Base-by-base conservation (phyloP, 2,329 filamentous ascomycete genomes). In the Fusarium cyanostomum region DNA sequence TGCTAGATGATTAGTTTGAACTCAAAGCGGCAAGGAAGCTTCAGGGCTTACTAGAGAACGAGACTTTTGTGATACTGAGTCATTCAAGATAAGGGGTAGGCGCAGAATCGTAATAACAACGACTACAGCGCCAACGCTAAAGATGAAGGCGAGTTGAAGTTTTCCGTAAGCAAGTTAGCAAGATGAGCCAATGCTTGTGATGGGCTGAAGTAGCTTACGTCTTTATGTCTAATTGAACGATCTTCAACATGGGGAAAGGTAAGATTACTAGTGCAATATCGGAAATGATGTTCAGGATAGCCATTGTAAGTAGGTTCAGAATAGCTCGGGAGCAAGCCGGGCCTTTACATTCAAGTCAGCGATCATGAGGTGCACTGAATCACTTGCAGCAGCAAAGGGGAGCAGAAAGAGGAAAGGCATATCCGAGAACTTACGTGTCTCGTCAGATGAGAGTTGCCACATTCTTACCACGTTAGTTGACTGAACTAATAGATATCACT, bases 201-300 rank as follows among this genome's bases (percentile, higher is more conserved):
- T 9, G 4, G 10, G n/a, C 7, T 4, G 2, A 6, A 18, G 26
- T 18, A 28, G 21, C 6, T 21, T 56, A 63, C 59, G 55, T 51
- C 39, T 48, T 59, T 2, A 48, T n/a, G 10, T 64, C 50, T 6
- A 64, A 15, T 44, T 38, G 49, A 3, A 59, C 37, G 24, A 39
- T 18, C 7, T 49, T 55, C 3, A 73, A 43, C 4, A 71, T 71
- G 8, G 71, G 71, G 16, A 72, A 70, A 0, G 71, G 71, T 2
- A 73, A 58, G 7, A 71, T 34, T 0, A 73, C 65, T 11, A 73
- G 69, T 1, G 68, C 66, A 9, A 73, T 18, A 21, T 73, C 71
- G 31, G 71, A 71, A 2, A 68, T 37, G 13, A 72, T 69, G 44
- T 73, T 73, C 38, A 64, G 70, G 2, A 56, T 56, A 0, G 52